Percentiles rank a stretch among this genome's conserved stretches.
Evolutionary conservation across 2,329 filamentous ascomycete genomes (phyloP).

Genomic region (Cryphonectria japonica): DNA sequence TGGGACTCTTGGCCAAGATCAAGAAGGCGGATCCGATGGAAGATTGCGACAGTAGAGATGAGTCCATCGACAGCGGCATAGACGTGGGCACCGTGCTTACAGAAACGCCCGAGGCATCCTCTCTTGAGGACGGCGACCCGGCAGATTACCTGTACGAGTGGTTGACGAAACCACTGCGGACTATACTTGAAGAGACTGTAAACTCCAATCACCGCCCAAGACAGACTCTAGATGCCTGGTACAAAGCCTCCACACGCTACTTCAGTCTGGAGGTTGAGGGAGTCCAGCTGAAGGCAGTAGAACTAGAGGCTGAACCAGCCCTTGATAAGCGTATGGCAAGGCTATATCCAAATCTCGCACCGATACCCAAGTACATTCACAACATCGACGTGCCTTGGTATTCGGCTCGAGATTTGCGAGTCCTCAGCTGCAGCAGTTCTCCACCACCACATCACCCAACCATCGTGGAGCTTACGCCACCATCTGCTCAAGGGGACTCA

Average conservation of each 20-base stretch:
- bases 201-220: too few species aligned
- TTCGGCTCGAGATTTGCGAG: constrained; percentile 10
- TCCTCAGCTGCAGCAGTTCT: constrained; percentile 5
- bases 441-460: constrained; percentile 17
- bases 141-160: constrained; percentile 3
- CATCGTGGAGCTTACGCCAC: neutral
- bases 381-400: constrained; percentile 18
- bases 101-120: neutral
- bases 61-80: constrained; percentile 18
- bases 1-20: neutral
- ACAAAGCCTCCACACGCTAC: constrained; percentile 7
- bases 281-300: neutral
- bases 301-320: constrained; percentile 8
- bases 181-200: neutral
- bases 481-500: neutral
- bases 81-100: neutral
- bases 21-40: neutral
- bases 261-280: constrained; percentile 9
- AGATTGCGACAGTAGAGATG: neutral
- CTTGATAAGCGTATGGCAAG: constrained; percentile 15
- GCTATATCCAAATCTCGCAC: constrained; percentile 9
- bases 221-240: constrained; percentile 15
- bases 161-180: neutral
- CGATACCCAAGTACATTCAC: constrained; percentile 16
- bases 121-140: neutral